Evolutionary conservation across 345 rosid species (phyloP), one percentile per base, ranked within the genome.

Genomic region (Alliaria petiolata): DNA sequence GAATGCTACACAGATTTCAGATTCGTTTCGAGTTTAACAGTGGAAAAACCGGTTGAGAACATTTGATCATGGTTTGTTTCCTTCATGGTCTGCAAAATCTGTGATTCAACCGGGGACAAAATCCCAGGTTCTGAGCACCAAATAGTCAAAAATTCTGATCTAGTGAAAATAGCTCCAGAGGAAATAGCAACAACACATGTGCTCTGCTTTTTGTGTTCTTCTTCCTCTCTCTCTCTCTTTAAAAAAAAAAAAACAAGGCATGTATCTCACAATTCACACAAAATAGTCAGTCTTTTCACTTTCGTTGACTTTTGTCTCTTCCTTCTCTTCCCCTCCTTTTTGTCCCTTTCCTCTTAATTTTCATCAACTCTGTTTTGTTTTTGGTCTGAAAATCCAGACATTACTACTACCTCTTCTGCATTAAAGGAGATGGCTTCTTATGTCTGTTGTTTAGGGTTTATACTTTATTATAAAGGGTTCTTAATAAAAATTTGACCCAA

Each of bases 381-480:
- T 46, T 54, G 55, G 71, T 76, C 65, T 55, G 47, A 44, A 63
- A 63, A 47, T 38, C 60, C 66, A 64, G 55, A 63, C 71, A 56
- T 22, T 22, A 22, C 49, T 56, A 47, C 65, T 54, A 60, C 59
- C 52, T 65, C 59, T 74, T 58, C 0, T 61, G 79, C 74, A 68
- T 62, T 76, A 36, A 69, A 56, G 55, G 67, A 70, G 62, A 31
- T 30, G 43, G 49, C 55, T 68, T 44, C 36, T 10, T 68, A 12
- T 75, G 79, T 75, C 78, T 75, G 78, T 61, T 60, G 78, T 67
- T 75, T 31, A 75, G 74, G 78, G 67, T 70, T 26, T 34, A n/a
- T n/a, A n/a, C n/a, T n/a, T n/a, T n/a, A 45, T 26, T 34, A 45
- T 44, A 44, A 68, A 68, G 11, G 45, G 28, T 53, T 40, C 39